Evolutionary conservation across 2,329 filamentous ascomycete genomes (phyloP), one percentile per base, ranked within the genome.

Genomic region (Salinomyces thailandicus): DNA sequence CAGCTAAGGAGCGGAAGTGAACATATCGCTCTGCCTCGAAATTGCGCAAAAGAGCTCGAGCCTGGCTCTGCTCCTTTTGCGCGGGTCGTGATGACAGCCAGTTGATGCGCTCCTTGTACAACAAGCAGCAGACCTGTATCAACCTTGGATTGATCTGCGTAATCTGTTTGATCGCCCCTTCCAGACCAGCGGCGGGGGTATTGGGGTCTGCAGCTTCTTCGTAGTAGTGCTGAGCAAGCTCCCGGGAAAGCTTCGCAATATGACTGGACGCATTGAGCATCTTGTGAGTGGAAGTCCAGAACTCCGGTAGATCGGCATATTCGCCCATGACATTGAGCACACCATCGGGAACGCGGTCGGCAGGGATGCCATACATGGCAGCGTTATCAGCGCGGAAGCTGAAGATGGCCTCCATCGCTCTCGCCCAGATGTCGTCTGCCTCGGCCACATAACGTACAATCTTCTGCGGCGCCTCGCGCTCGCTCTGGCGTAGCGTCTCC

Each of bases 251-350:
- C 15, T 62, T 46, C n/a, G 64, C 51, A 17, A 68, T 54, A 20
- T 54, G 37, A 49, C 53, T 33, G 5, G 53, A 46, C 4, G 61
- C 55, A 33, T 58, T 59, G 31, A 68, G 58, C 19, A 68, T 59
- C 30, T 62, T 62, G 37, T 61, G 53, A 1, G 73, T 76, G 12
- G 84, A 86, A 0, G 87, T 95, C 91, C 91, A 98, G 30, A 87
- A 82, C 41, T 84, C 78, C 0, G 81, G 75, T 6, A 95, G 68
- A 8, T 71, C 74, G 14, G 78, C 71, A 29, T 53, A 59, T 52
- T 85, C 87, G 30, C 75, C 73, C 12, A 70, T 63, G 15, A 58
- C 53, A 12, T 54, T 56, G 4, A 69, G 50, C 12, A 69, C 49
- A 30, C 66, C 63, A 31, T 67, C 61, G 7, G 51, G 45, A 19